Evolutionary conservation across 768 basidiomycete genomes (phyloP).

Genomic region (Tulasnella sp.): DNA sequence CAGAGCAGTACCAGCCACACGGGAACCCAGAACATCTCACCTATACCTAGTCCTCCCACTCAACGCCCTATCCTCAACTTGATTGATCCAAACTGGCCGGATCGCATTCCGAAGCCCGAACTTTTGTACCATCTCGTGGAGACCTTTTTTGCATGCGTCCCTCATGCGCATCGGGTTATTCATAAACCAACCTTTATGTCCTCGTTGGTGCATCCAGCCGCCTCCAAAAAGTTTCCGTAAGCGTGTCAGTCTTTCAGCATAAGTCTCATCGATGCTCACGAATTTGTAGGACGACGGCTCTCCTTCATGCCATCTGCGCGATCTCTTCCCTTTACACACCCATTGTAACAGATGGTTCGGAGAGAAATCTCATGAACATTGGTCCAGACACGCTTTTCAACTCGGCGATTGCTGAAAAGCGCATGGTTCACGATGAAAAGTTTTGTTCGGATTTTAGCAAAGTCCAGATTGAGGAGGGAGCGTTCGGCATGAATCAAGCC

Average conservation of each 20-base stretch:
- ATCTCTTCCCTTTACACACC: constrained; percentile 14
- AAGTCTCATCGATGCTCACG: neutral
- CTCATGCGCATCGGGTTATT: constrained; percentile 8
- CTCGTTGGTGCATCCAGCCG: neutral
- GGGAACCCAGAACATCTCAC: neutral
- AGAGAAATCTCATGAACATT: neutral
- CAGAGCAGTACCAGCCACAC: neutral
- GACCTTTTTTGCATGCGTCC: constrained; percentile 13
- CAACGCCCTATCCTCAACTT: neutral
- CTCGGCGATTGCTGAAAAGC: constrained; percentile 1
- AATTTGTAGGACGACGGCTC: neutral
- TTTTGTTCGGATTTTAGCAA: neutral
- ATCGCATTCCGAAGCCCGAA: constrained; percentile 1
- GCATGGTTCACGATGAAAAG: neutral
- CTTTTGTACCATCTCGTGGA: constrained; percentile 13
- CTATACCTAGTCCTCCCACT: neutral
- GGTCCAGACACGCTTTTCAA: constrained; percentile 5
- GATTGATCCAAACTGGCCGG: constrained; percentile 10
- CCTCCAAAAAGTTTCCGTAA: neutral
- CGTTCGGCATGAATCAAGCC: constrained; percentile 5
- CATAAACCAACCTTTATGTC: constrained; percentile 14
- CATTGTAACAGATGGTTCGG: neutral
- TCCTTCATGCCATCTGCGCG: constrained; percentile 16
- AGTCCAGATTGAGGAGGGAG: neutral
- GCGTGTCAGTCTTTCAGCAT: neutral